Conservation (phyloP, 2,329 filamentous ascomycete species). For the Curvularia lunata region DNA sequence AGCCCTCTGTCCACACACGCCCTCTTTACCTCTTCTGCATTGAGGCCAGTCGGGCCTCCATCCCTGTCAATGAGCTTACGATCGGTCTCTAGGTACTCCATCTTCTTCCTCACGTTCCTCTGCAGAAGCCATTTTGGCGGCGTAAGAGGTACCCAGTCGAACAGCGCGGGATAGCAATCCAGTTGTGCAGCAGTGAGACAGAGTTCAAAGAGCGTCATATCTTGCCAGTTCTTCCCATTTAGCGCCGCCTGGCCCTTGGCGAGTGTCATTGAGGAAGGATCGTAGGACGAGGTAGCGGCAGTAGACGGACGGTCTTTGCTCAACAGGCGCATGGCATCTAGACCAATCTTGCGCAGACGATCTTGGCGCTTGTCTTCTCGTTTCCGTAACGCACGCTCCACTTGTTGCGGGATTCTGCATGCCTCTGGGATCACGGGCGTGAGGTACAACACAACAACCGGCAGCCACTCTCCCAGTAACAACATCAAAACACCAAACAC, state of each 20-base stretch:
- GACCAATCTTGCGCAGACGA: slow-evolving; percentile 21
- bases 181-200: slow-evolving; percentile 27
- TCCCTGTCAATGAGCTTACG: slow-evolving; percentile 70
- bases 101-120: slow-evolving; percentile 59
- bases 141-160: slow-evolving; percentile 51
- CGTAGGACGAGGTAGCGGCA: not conserved
- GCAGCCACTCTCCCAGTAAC: slow-evolving; percentile 85
- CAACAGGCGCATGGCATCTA: slow-evolving; percentile 28
- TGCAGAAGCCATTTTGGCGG: slow-evolving; percentile 59
- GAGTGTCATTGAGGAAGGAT: slow-evolving; percentile 1
- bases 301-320: slow-evolving; percentile 17
- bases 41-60: slow-evolving; percentile 66
- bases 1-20: slow-evolving; percentile 67
- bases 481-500: slow-evolving; percentile 77
- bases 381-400: slow-evolving; percentile 62
- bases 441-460: slow-evolving; percentile 75
- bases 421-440: slow-evolving; percentile 77
- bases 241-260: slow-evolving; percentile 1
- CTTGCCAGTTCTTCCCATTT: slow-evolving; percentile 6
- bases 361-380: slow-evolving; percentile 52
- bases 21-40: slow-evolving; percentile 68
- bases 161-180: slow-evolving; percentile 41
- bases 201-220: slow-evolving; percentile 27
- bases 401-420: slow-evolving; percentile 81
- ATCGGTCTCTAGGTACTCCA: slow-evolving; percentile 72